A percentile compares a stretch with the other conserved stretches of the same genome.
These are phyloP conservation scores for Acephala macrosclerotiorum DNA, from an alignment of 2,329 filamentous ascomycete species.

Conservation along the genomic window DNA sequence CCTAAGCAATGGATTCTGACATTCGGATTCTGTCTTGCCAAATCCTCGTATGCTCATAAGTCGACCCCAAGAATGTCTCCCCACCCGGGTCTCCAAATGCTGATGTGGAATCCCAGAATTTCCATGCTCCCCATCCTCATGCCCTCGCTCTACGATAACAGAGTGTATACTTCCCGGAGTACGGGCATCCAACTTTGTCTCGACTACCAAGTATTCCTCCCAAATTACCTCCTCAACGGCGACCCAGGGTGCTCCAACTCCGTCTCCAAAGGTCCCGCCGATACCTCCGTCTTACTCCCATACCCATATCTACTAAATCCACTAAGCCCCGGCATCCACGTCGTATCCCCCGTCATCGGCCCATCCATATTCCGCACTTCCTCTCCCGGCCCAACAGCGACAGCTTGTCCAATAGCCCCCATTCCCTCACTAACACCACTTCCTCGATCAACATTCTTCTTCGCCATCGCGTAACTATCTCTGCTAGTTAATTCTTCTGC, in stretches of 20 bases:
- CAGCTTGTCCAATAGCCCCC: not conserved
- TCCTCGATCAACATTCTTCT: conserved; percentile 23
- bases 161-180: not conserved
- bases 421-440: conserved; percentile 23
- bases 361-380: conserved; percentile 11
- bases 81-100: too few species aligned
- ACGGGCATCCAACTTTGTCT: not conserved
- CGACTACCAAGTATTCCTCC: too few species aligned
- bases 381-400: not conserved
- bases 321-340: not conserved
- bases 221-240: not conserved
- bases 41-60: not conserved
- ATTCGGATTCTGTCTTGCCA: not conserved
- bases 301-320: not conserved
- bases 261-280: not conserved
- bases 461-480: conserved; percentile 22
- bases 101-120: too few species aligned
- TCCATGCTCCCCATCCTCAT: too few species aligned
- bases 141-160: not conserved
- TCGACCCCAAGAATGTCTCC: too few species aligned
- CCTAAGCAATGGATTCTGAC: conserved; percentile 1
- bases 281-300: not conserved
- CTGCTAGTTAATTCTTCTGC: conserved; percentile 25
- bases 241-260: not conserved
- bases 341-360: not conserved